Evolutionary conservation across 2,329 filamentous ascomycete genomes (phyloP), one percentile per base, ranked within the genome.

Genomic region (Hymenoscyphus fructigenus): DNA sequence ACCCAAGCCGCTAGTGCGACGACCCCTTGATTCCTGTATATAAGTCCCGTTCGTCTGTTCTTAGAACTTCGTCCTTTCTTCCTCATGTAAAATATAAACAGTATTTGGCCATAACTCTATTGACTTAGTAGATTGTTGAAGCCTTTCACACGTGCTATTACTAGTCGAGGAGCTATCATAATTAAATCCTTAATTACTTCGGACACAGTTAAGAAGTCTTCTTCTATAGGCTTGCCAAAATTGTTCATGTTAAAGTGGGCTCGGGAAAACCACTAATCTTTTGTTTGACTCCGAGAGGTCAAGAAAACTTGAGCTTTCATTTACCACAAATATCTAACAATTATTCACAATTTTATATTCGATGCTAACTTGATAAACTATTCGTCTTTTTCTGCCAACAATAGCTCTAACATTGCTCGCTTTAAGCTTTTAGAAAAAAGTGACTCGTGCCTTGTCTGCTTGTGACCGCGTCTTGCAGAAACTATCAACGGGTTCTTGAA

Each of bases 241-340:
- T 56, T 56, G 23, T 56, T 56, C 5, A 56, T 56, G 17, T 56
- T 56, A 56, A 56, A 56, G 53, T 56, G 23, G 23, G 53, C 28
- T 56, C 23, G 23, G 28, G 23, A 56, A 20, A 56, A 20, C 7
- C 20, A 56, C 1, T 56, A n/a, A 28, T 29, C 28, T 56, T n/a
- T 56, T 1, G 17, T n/a, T 56, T 32, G 23, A 56, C 28, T 56
- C 53, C 6, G 23, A 56, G 53, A 29, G 53, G 53, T 56, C 53
- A 28, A 56, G 53, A 56, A n/a, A 57, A 12, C 53, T 12, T 28
- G 26, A 57, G 53, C 53, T 57, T 12, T 57, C 53, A 34, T 34
- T 57, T n/a, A 57, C 53, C 3, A 57, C 26, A 57, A 29, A 57
- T 57, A 5, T 57, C 53, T 57, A 57, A 28, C 14, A 34, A 34